Evolutionary conservation across 2,329 filamentous ascomycete species (phyloP).

Genomic region (Alternaria novae-zelandiae): DNA sequence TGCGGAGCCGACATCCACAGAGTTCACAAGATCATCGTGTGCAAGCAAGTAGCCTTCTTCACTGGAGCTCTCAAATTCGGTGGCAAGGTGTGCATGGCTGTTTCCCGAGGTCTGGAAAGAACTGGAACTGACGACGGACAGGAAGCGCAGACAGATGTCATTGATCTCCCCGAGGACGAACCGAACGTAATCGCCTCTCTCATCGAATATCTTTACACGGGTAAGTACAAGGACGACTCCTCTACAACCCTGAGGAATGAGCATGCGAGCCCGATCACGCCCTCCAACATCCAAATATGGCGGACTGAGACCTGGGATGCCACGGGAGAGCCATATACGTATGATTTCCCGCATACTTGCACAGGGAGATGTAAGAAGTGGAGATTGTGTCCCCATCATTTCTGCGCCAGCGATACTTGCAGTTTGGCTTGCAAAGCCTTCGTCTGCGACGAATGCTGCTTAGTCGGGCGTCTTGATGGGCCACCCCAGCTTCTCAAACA

Average conservation of each 20-base stretch:
- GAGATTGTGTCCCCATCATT: neutral
- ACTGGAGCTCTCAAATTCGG: slow-evolving; percentile 10
- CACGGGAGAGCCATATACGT: too few species aligned
- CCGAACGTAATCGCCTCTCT: neutral
- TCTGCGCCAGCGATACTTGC: rapidly evolving
- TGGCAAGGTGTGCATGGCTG: slow-evolving; percentile 5
- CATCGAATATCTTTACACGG: neutral
- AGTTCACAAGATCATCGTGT: slow-evolving; percentile 22
- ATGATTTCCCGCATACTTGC: too few species aligned
- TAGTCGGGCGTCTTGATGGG: too few species aligned
- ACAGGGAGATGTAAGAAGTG: too few species aligned
- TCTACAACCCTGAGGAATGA: too few species aligned
- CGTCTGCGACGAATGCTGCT: neutral
- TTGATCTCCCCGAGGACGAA: neutral
- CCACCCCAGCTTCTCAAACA: neutral
- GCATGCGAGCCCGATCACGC: neutral
- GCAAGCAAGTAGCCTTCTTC: slow-evolving; percentile 14
- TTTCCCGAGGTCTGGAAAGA: too few species aligned
- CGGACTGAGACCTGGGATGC: too few species aligned
- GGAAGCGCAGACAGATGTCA: neutral
- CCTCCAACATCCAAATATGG: too few species aligned
- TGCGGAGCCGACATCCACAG: slow-evolving; percentile 12
- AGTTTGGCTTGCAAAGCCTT: neutral
- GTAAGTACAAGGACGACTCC: neutral
- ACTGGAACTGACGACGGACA: neutral